phyloP scores from a whole-genome alignment of 1,139 yeast species.

The Geotrichum citri-aurantii region DNA sequence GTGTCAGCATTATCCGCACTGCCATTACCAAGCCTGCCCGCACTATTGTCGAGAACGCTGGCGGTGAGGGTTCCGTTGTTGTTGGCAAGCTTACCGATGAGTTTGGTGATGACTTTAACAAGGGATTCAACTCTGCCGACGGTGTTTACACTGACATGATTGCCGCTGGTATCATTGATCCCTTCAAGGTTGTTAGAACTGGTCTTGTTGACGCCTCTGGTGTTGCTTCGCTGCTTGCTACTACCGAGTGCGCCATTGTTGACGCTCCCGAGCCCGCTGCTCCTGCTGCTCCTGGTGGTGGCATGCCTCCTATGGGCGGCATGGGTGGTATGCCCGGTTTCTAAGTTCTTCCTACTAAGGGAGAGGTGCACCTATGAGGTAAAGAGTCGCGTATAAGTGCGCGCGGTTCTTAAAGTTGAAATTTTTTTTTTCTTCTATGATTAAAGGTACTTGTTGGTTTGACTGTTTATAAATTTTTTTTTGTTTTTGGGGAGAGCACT shows the following conservation, averaged over 20 bases:
- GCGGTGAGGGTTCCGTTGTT: slow-evolving; percentile 96
- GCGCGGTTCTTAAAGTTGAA: background rate
- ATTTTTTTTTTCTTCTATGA: background rate
- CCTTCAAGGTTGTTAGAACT: slow-evolving; percentile 97
- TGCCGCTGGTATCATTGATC: slow-evolving; percentile 96
- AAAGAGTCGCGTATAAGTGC: background rate
- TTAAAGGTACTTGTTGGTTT: background rate
- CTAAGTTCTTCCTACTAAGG: too few relatives aligned
- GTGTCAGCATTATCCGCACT: slow-evolving; percentile 90
- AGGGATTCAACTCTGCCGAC: slow-evolving; percentile 90
- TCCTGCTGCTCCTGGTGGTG: slow-evolving; percentile 60
- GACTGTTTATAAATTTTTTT: background rate
- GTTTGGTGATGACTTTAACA: slow-evolving; percentile 79
- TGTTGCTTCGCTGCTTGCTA: slow-evolving; percentile 95
- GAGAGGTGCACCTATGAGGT: background rate
- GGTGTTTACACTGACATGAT: slow-evolving; percentile 96
- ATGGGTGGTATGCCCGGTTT: slow-evolving; percentile 39
- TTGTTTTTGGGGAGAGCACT: too few relatives aligned
- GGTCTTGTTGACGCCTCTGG: slow-evolving; percentile 97
- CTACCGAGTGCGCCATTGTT: slow-evolving; percentile 98
- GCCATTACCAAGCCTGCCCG: slow-evolving; percentile 97
- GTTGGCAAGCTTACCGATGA: slow-evolving; percentile 87
- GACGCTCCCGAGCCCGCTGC: slow-evolving; percentile 92
- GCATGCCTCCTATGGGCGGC: slow-evolving; percentile 53
- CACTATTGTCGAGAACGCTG: slow-evolving; percentile 96